These are phyloP conservation scores for Aspergillus heteromorphus DNA, from an alignment of 495 filamentous ascomycete species.

Conservation along the genomic window DNA sequence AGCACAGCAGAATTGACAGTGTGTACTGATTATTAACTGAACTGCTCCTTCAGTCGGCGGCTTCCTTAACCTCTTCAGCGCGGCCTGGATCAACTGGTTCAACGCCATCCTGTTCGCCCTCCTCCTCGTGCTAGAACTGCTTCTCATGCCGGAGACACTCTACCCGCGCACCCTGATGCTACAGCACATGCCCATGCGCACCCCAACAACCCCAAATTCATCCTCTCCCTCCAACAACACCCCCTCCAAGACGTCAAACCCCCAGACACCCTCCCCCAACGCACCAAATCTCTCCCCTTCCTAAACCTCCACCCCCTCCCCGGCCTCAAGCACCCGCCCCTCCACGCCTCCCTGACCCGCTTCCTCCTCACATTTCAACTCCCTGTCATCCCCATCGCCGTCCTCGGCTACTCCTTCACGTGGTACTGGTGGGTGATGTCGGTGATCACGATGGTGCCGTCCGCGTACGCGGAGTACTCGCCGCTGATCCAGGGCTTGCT, in stretches of 20 bases:
- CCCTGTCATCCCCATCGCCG: slow-evolving; percentile 39
- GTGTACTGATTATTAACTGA: too few species aligned
- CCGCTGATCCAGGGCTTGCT: slow-evolving; percentile 55
- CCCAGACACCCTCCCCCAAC: slow-evolving; percentile 14
- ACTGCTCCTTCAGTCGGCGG: slow-evolving; percentile 50
- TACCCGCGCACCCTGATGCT: slow-evolving; percentile 54
- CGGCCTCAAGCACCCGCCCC: slow-evolving; percentile 48
- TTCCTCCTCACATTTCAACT: slow-evolving; percentile 47
- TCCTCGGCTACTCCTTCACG: slow-evolving; percentile 50
- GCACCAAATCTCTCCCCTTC: slow-evolving; percentile 48
- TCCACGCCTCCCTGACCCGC: slow-evolving; percentile 43
- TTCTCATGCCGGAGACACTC: slow-evolving; percentile 55
- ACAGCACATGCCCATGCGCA: slow-evolving; percentile 25
- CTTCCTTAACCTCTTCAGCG: slow-evolving; percentile 46
- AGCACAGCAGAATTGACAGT: too few species aligned
- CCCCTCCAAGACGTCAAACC: background rate
- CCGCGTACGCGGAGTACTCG: slow-evolving; percentile 47
- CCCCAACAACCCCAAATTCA: background rate
- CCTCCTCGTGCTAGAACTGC: slow-evolving; percentile 45
- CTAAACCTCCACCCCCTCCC: slow-evolving; percentile 47
- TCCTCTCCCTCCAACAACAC: slow-evolving; percentile 20
- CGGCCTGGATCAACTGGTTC: slow-evolving; percentile 56
- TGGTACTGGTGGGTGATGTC: slow-evolving; percentile 64
- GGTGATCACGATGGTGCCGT: slow-evolving; percentile 54
- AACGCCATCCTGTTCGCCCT: slow-evolving; percentile 52